Evolutionary conservation across 345 rosid genomes (phyloP).

Genomic region (Eucalyptus guilfoylei): DNA sequence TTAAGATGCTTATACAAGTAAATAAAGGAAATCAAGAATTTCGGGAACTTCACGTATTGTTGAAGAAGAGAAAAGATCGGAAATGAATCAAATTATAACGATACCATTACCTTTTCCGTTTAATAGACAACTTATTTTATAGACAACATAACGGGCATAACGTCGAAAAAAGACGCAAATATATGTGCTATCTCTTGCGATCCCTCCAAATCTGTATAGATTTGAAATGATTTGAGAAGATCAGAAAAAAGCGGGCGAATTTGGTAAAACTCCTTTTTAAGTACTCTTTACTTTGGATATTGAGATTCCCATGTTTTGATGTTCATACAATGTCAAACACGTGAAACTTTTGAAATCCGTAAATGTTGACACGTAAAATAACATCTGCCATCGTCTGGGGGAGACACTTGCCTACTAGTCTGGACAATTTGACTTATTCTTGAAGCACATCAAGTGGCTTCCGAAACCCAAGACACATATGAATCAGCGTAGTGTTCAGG

Average conservation of each 20-base stretch:
- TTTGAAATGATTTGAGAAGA: not conserved
- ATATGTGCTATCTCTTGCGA: not conserved
- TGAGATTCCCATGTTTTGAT: not conserved
- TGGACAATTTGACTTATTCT: not conserved
- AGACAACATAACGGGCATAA: not conserved
- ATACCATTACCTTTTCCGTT: not conserved
- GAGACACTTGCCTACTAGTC: not conserved
- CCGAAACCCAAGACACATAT: not conserved
- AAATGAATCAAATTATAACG: not conserved
- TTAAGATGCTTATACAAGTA: not conserved
- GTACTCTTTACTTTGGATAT: not conserved
- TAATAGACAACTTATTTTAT: not conserved
- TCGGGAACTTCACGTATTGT: not conserved
- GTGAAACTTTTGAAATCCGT: not conserved
- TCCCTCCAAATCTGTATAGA: not conserved
- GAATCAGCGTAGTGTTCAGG: accelerated
- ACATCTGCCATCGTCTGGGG: not conserved
- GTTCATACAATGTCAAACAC: not conserved
- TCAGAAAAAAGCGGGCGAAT: not conserved
- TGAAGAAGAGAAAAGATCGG: not conserved
- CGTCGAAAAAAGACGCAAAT: not conserved
- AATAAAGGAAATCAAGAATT: not conserved
- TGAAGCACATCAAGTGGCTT: not conserved
- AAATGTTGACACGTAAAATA: not conserved
- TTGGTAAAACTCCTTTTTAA: not conserved